Evolutionary conservation across 2,329 filamentous ascomycete genomes (phyloP), one percentile per base, ranked within the genome.

Genomic region (Hypoxylon sp.): DNA sequence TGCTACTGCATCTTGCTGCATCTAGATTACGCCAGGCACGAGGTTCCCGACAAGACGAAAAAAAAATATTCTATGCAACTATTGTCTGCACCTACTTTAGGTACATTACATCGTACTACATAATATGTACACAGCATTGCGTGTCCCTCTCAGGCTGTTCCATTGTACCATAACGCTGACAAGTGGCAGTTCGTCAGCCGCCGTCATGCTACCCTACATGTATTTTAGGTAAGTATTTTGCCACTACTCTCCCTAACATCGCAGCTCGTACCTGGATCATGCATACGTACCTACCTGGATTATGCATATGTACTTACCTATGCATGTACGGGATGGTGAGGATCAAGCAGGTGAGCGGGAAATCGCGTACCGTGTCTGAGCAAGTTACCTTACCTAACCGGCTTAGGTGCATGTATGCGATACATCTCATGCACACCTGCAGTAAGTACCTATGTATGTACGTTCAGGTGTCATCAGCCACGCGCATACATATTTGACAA

Each of bases 1-100:
- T 44, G 16, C 15, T 34, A 31, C 21, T 25, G 21, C 9, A 6
- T 13, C n/a, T 16, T 29, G 26, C 51, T 52, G 48, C 37, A 55
- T 58, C 51, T 51, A 54, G 55, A 55, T 57, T 54, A 45, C 45
- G 17, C 38, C 40, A 53, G 44, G 44, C 34, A 44, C 44, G 40
- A 44, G 34, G 38, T 26, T 37, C 17, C 47, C 26, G 16, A 44
- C 23, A 23, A 11, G 23, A 32, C 31, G 13, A 20, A 26, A 40
- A 19, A 31, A 17, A 26, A 25, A 40, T 15, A 47, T 38, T 47
- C 21, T 13, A 47, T 16, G 43, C 38, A 38, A 20, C 37, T 36
- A 30, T 37, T 19, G 30, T 19, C 21, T 31, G 19, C 25, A 40
- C 16, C n/a, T n/a, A n/a, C n/a, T n/a, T n/a, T n/a, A n/a, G n/a